phyloP scores from a whole-genome alignment of 2,329 filamentous ascomycete genomes.

The Pseudogymnoascus sp. region DNA sequence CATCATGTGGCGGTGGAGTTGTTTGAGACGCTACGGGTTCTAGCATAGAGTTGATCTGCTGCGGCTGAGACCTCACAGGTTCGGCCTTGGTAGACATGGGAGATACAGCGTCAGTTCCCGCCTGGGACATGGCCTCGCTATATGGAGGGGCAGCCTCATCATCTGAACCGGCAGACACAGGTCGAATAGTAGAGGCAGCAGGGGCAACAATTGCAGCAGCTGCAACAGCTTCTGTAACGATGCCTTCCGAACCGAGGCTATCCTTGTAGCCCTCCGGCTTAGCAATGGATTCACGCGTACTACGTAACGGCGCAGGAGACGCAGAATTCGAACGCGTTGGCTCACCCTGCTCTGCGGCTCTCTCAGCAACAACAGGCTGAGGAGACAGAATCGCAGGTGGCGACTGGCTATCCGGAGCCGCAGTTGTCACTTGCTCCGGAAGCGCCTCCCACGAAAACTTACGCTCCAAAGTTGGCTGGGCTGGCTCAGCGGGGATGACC shows the following conservation, averaged over 20 bases:
- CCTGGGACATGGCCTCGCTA: background rate
- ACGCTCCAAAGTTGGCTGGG: constrained; percentile 12
- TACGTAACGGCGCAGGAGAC: constrained; percentile 1
- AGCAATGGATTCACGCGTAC: background rate
- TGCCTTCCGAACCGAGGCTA: background rate
- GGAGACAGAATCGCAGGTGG: background rate
- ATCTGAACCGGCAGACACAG: background rate
- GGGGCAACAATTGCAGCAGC: background rate
- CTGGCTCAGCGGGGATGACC: constrained; percentile 10
- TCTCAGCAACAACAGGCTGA: background rate
- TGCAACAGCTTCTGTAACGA: background rate
- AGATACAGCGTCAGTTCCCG: background rate
- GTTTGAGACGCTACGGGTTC: background rate
- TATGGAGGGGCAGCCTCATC: background rate
- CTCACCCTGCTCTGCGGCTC: background rate
- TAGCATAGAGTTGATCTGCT: constrained; percentile 2
- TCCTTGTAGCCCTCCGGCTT: background rate
- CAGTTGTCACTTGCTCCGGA: constrained; percentile 16
- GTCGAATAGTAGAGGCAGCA: background rate
- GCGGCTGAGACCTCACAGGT: background rate
- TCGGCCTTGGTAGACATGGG: background rate
- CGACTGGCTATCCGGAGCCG: background rate
- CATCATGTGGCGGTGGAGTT: background rate
- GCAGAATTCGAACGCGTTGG: background rate
- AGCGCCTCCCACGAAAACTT: constrained; percentile 40